These are phyloP conservation scores for Globisporangium polare DNA, from an alignment of 352 stramenopile genomes.

Conservation along the genomic window DNA sequence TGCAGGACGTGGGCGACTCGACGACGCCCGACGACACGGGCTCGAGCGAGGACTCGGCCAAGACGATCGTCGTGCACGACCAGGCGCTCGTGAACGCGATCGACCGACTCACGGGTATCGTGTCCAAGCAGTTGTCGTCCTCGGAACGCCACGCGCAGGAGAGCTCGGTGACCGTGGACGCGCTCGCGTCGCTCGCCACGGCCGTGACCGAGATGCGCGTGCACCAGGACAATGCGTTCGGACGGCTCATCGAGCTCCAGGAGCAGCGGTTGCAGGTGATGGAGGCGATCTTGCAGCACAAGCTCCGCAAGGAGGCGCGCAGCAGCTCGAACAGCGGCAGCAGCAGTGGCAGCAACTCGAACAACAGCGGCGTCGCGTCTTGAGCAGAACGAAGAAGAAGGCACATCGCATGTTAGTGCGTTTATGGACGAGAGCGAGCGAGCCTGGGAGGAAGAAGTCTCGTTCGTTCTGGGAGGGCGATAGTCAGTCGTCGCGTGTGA, in stretches of 20 bases:
- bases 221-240: conserved; percentile 40
- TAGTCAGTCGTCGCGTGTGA: conserved; percentile 4
- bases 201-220: conserved; percentile 52
- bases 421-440: neutral
- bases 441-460: neutral
- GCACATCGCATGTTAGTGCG: neutral
- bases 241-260: conserved; percentile 54
- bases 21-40: conserved; percentile 54
- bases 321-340: conserved; percentile 1
- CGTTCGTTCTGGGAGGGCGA: neutral
- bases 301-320: conserved; percentile 46
- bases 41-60: conserved; percentile 34
- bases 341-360: neutral
- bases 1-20: conserved; percentile 28
- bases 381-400: neutral
- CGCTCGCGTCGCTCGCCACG: conserved; percentile 35
- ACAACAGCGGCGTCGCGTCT: neutral
- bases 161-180: conserved; percentile 16
- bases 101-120: conserved; percentile 54
- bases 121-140: conserved; percentile 47
- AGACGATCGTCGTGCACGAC: conserved; percentile 52
- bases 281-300: conserved; percentile 53
- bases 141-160: conserved; percentile 30
- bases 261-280: conserved; percentile 67
- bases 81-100: conserved; percentile 53